Base-by-base conservation (phyloP, 2,329 filamentous ascomycete species). In the Xylariaceae sp. region DNA sequence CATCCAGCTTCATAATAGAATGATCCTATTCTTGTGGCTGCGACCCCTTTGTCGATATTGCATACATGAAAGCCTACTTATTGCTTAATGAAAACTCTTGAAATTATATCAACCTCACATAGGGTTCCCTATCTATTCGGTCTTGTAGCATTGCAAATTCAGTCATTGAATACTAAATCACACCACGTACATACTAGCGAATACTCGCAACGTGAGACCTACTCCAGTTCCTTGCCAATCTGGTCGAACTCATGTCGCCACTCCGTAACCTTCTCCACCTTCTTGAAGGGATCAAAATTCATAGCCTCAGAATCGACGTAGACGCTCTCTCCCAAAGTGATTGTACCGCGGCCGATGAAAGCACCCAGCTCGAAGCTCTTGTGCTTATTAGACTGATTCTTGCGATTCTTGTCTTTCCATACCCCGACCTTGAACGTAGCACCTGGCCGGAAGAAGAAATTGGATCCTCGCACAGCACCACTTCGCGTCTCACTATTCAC, bases 361-460 rank as follows among this genome's bases (percentile, higher is more conserved):
- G 40, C 50, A 41, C 56, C 54, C 18, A 59, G 47, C 31, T 56
- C 40, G 45, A 56, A 56, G 44, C 51, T 55, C 6, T 58, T 58
- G 22, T 47, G 51, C 6, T 50, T 45, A 11, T 54, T 56, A 28
- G 53, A 63, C 19, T 58, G 56, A 13, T 45, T 33, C 1, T 43
- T 47, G 11, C 54, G 57, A 14, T 56, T 36, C 16, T 51, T 48
- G 19, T 71, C 69, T 33, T 63, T 54, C 61, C 63, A 69, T 2
- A 71, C 59, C 1, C 60, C 61, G 17, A 67, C 61, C 12, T 60
- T 47, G 53, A 71, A 69, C 14, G 53, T 52, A 9, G 57, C 57
- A 0, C 64, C 64, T 0, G 58, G 59, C 1, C 59, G 59, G 59
- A 71, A 71, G 60, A 71, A 71, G 61, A 71, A 71, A 4, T 47